These are phyloP conservation scores for Dendrothele bispora DNA, from an alignment of 768 basidiomycete species.

Conservation along the genomic window DNA sequence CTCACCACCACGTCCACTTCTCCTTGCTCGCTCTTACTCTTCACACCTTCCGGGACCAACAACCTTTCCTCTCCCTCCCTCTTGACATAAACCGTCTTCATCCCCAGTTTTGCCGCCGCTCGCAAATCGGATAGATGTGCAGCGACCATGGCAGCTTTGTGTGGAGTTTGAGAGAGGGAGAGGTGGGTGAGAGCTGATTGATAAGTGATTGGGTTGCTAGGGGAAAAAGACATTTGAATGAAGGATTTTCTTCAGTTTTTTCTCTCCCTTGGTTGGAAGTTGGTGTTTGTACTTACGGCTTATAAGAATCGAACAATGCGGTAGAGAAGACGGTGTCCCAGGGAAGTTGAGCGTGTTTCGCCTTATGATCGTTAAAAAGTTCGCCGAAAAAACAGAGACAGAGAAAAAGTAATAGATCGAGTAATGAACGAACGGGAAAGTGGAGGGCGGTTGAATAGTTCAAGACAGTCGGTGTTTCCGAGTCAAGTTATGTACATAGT, in stretches of 20 bases:
- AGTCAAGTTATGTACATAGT: too few relatives aligned
- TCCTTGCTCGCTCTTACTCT: slow-evolving; percentile 52
- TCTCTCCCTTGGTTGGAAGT: too few relatives aligned
- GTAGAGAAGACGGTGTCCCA: slow-evolving; percentile 66
- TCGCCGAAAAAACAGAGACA: slow-evolving; percentile 2
- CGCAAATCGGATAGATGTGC: slow-evolving; percentile 59
- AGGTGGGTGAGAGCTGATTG: slow-evolving; percentile 49
- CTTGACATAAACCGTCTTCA: slow-evolving; percentile 60
- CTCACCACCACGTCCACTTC: slow-evolving; percentile 57
- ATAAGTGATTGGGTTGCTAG: slow-evolving; percentile 54
- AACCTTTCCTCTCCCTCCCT: slow-evolving; percentile 47
- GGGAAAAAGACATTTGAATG: background rate
- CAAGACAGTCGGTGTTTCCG: too few relatives aligned
- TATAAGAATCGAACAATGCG: slow-evolving; percentile 61
- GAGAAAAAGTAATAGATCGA: background rate
- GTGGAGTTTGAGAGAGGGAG: slow-evolving; percentile 37
- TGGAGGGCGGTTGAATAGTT: too few relatives aligned
- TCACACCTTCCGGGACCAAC: slow-evolving; percentile 29
- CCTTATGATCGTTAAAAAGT: too few relatives aligned
- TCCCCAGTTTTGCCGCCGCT: slow-evolving; percentile 49
- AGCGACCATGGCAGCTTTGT: slow-evolving; percentile 63
- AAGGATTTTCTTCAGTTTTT: too few relatives aligned
- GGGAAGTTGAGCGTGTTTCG: slow-evolving; percentile 58
- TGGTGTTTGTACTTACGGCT: slow-evolving; percentile 63
- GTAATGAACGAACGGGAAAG: background rate